Evolutionary conservation across 805 yeast genomes (phyloP), one percentile per base, ranked within the genome.

Genomic region (Candida patagonica): DNA sequence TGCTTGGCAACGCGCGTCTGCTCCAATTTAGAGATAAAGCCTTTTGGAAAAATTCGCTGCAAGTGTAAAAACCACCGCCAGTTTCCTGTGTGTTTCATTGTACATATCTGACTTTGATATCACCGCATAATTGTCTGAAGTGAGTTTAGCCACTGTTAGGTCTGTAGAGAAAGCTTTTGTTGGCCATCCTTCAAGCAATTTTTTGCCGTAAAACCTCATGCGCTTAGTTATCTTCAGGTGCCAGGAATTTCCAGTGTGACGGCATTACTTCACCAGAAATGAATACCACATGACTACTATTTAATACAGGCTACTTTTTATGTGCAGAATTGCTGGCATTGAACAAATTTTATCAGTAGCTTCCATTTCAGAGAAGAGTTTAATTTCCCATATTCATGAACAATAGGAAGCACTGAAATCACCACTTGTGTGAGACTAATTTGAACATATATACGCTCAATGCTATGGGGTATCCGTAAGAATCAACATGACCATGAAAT

Each of bases 331-430:
- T 43, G 25, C 41, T 45, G 17, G 30, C 38, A 19, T 31, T 35
- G 16, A 65, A 22, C 46, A 57, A 53, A 1, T 56, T n/a, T 52
- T 21, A 54, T 57, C 5, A 65, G 60, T 5, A 65, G 31, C 23
- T 43, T 37, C 16, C 61, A 45, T 40, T 66, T 69, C 10, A 37
- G 26, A 13, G 52, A 43, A 4, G 70, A 68, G 16, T 56, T 55
- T 25, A 65, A 46, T 39, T 48, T 54, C 17, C 49, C 47, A 0
- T 51, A 45, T 12, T 51, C 53, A 9, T 44, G 46, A 21, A 55
- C 55, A 2, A 63, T 65, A 12, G 56, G 56, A 2, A 62, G 45
- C 34, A 53, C 48, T 26, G 15, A 12, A 4, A 29, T 8, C 13
- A 8, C 16, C 10, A 29, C 69, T 8, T 37, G 29, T 13, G 52